Evolutionary conservation across 1,284 basidiomycete species (phyloP).

Genomic region (Meira nashicola): DNA sequence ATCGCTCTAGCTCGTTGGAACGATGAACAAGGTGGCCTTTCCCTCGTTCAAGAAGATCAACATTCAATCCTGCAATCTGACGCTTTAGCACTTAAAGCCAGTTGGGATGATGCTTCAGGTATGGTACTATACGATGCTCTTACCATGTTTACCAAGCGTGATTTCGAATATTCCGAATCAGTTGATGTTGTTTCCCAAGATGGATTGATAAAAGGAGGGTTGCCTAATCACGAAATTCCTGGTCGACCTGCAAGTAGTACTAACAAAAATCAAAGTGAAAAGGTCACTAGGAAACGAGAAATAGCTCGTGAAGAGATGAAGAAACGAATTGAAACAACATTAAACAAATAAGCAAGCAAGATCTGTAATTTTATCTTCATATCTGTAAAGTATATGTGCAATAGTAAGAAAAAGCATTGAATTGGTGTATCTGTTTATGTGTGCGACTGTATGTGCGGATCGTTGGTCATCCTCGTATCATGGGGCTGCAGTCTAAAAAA

Average conservation of each 20-base stretch:
- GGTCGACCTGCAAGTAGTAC: not conserved
- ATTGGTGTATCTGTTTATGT: too few relatives aligned
- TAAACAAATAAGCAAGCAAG: not conserved
- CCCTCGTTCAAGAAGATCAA: not conserved
- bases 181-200: not conserved
- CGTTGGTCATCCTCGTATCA: too few relatives aligned
- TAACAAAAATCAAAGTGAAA: not conserved
- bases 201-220: slow-evolving; percentile 1
- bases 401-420: too few relatives aligned
- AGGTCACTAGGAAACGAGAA: not conserved
- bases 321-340: not conserved
- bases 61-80: not conserved
- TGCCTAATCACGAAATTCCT: not conserved
- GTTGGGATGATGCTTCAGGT: not conserved
- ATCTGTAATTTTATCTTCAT: too few relatives aligned
- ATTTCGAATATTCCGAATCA: not conserved
- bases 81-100: not conserved
- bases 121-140: slow-evolving; percentile 1
- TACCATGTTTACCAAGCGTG: slow-evolving; percentile 2
- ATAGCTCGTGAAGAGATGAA: not conserved
- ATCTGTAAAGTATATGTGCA: too few relatives aligned
- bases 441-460: too few relatives aligned
- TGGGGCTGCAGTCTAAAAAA: too few relatives aligned
- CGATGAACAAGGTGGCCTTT: not conserved
- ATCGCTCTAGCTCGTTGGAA: not conserved